Evolutionary conservation across 306 rosid species (phyloP).

Genomic region (Hippophae gyantsensis): DNA sequence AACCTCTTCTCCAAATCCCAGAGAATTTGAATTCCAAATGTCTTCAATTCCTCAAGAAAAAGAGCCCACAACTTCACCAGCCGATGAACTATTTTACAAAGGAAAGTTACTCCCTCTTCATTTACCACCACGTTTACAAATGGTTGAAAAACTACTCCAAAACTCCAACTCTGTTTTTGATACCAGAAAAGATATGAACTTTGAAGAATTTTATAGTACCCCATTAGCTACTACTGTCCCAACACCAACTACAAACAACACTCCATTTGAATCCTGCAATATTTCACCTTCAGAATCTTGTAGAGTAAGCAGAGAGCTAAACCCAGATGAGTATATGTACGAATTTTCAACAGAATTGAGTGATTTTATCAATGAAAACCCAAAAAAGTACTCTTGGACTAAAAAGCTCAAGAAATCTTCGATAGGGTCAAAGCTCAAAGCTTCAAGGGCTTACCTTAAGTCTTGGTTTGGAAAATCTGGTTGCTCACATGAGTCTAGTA

Average conservation of each 20-base stretch:
- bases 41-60: constrained; percentile 46
- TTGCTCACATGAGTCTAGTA: constrained; percentile 63
- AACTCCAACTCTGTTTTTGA: constrained; percentile 24
- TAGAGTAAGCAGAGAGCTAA: constrained; percentile 67
- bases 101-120: constrained; percentile 98
- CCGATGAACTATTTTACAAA: constrained; percentile 99
- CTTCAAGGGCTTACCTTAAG: constrained; percentile 78
- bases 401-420: constrained; percentile 69
- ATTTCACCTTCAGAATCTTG: constrained; percentile 68
- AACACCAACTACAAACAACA: constrained; percentile 52
- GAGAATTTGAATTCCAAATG: constrained; percentile 99
- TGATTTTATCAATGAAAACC: constrained; percentile 29
- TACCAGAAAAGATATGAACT: constrained; percentile 26
- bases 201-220: constrained; percentile 65
- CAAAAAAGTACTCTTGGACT: constrained; percentile 57
- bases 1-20: constrained; percentile 36
- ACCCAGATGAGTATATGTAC: constrained; percentile 41
- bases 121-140: constrained; percentile 79
- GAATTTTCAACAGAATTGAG: constrained; percentile 27
- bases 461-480: constrained; percentile 76
- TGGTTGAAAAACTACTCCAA: constrained; percentile 75
- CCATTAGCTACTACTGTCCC: constrained; percentile 60
- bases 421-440: constrained; percentile 64
- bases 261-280: constrained; percentile 89
- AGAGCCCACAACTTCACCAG: constrained; percentile 75